These are phyloP conservation scores for Amanita thiersii DNA, from an alignment of 768 basidiomycete genomes.

Conservation along the genomic window DNA sequence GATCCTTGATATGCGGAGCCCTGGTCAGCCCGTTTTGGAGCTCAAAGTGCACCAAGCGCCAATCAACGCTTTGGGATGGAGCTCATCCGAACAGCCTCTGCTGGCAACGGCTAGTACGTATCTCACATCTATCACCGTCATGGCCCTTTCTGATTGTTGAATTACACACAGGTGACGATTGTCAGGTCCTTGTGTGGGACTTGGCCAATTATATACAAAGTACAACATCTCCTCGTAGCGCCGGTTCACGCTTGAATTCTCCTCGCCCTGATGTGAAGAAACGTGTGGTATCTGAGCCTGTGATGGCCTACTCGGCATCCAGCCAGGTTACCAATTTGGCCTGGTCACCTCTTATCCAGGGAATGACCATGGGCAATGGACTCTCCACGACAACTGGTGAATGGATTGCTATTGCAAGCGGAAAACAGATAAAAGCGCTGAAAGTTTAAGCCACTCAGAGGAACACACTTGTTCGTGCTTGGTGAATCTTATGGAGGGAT, in stretches of 20 bases:
- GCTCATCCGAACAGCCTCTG: conserved; percentile 72
- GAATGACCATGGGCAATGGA: conserved; percentile 68
- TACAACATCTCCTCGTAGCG: conserved; percentile 62
- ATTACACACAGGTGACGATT: conserved; percentile 71
- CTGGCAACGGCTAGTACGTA: conserved; percentile 79
- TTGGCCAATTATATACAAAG: conserved; percentile 55
- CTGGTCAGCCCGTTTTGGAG: conserved; percentile 92
- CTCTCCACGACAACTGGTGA: conserved; percentile 71
- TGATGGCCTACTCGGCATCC: conserved; percentile 77
- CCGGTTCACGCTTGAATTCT: conserved; percentile 67
- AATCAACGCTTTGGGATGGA: conserved; percentile 89
- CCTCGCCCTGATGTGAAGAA: conserved; percentile 79
- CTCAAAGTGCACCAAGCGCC: conserved; percentile 74
- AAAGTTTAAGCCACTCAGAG: conserved; percentile 49
- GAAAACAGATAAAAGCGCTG: conserved; percentile 73
- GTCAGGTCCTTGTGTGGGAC: conserved; percentile 92
- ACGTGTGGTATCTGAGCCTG: conserved; percentile 62
- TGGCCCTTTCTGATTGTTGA: not conserved
- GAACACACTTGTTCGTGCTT: conserved; percentile 2
- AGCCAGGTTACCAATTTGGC: conserved; percentile 77
- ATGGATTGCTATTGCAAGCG: conserved; percentile 81
- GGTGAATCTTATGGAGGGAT: not conserved
- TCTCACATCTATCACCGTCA: conserved; percentile 1
- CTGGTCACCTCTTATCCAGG: conserved; percentile 82
- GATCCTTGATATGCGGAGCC: conserved; percentile 94